Evolutionary conservation across 495 filamentous ascomycete genomes (phyloP).

Genomic region (Penicillium cosmopolitanum): DNA sequence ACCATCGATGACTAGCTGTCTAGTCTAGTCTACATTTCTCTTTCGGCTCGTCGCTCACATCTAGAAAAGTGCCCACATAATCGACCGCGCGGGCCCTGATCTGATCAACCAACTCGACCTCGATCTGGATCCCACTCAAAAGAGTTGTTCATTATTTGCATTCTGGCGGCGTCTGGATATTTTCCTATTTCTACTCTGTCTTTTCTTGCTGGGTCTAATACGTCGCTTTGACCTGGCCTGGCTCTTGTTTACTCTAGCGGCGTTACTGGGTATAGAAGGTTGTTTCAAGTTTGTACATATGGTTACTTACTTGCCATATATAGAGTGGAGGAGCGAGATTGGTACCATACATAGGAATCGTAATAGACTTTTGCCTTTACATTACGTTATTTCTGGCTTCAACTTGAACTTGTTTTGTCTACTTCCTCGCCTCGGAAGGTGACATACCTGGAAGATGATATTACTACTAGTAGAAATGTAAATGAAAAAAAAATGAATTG

Average conservation of each 20-base stretch:
- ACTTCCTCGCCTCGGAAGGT: too few species aligned
- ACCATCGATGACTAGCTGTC: too few species aligned
- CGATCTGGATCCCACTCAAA: not conserved
- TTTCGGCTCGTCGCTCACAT: too few species aligned
- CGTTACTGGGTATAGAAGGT: conserved; percentile 4
- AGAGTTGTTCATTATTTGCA: not conserved
- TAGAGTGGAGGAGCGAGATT: conserved; percentile 3
- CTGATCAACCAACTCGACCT: not conserved
- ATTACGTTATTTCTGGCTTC: too few species aligned
- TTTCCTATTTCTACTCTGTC: not conserved
- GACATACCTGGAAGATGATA: too few species aligned
- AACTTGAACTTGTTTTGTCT: too few species aligned
- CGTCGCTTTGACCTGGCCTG: not conserved
- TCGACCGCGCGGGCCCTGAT: not conserved
- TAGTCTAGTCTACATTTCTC: too few species aligned
- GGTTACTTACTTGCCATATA: conserved; percentile 9
- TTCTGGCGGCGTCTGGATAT: too few species aligned
- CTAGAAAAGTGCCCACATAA: not conserved
- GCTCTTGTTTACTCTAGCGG: conserved; percentile 2
- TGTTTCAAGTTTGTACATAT: conserved; percentile 11
- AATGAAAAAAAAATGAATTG: too few species aligned
- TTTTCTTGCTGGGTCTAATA: not conserved
- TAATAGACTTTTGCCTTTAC: not conserved
- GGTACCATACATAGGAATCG: conserved; percentile 6
- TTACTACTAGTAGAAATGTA: too few species aligned